A percentile compares a stretch with the other conserved stretches of the same genome.
These are phyloP conservation scores for Austroboletus niveus DNA, from an alignment of 1,284 basidiomycete genomes.

Conservation along the genomic window DNA sequence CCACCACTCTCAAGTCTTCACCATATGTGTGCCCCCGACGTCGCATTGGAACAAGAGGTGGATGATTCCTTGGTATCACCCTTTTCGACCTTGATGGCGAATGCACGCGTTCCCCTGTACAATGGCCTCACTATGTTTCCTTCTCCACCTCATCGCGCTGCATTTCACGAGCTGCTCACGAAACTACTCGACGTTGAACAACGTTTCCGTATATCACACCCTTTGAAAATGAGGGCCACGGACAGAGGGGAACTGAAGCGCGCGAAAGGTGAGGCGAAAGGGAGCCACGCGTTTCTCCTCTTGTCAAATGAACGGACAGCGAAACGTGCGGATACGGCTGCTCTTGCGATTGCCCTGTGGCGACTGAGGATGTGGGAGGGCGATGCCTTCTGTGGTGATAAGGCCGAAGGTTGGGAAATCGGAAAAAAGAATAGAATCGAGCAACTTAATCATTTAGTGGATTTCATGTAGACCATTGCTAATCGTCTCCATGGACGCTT, in stretches of 20 bases:
- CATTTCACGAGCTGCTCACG: conserved; percentile 48
- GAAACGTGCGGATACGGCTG: conserved; percentile 54
- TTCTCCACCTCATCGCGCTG: conserved; percentile 52
- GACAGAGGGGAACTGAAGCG: conserved; percentile 2
- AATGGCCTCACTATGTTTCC: conserved; percentile 66
- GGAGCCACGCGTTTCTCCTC: conserved; percentile 70
- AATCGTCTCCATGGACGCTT: not conserved
- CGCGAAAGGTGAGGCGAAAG: conserved; percentile 39
- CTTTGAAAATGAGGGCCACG: not conserved
- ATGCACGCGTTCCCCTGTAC: conserved; percentile 58
- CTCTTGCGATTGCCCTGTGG: conserved; percentile 70
- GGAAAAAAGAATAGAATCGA: conserved; percentile 23
- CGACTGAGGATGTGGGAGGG: conserved; percentile 73
- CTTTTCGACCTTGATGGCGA: conserved; percentile 36
- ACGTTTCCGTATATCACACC: conserved; percentile 22
- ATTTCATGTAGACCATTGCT: not conserved
- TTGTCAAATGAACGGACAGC: conserved; percentile 48
- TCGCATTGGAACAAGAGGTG: not conserved
- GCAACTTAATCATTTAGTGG: conserved; percentile 1
- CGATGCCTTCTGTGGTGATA: conserved; percentile 29
- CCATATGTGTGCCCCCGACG: conserved; percentile 3
- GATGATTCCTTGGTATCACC: conserved; percentile 9
- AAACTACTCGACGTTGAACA: conserved; percentile 51
- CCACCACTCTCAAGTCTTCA: conserved; percentile 39
- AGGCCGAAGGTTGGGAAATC: conserved; percentile 32